phyloP scores from a whole-genome alignment of 306 rosid genomes.

The Gillenia trifoliata region DNA sequence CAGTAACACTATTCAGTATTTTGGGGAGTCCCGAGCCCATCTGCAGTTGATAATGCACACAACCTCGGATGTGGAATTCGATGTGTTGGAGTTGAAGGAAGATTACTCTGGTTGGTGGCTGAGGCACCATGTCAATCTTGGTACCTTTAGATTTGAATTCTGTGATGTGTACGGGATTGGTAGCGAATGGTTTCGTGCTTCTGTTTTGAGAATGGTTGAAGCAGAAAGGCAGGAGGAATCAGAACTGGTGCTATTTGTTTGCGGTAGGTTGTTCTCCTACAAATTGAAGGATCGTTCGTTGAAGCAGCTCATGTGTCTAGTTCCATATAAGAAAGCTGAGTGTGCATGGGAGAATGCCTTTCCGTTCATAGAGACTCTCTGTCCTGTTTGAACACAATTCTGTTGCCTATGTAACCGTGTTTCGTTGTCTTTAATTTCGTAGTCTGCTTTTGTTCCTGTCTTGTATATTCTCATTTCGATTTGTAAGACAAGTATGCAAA shows the following conservation, averaged over 20 bases:
- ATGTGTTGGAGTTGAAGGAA: constrained; percentile 7
- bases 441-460: not conserved
- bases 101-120: constrained; percentile 1
- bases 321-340: not conserved
- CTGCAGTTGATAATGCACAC: not conserved
- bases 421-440: no score
- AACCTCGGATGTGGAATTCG: not conserved
- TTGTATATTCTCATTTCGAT: not conserved
- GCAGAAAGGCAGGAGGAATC: not conserved
- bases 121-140: constrained; percentile 6
- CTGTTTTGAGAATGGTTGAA: not conserved
- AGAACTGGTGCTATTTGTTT: not conserved
- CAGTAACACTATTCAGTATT: not conserved
- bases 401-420: not conserved
- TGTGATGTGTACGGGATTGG: not conserved
- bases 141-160: not conserved
- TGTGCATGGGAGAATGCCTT: not conserved
- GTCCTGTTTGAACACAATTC: not conserved
- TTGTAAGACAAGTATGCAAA: no score
- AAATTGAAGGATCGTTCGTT: not conserved
- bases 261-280: not conserved
- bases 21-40: constrained; percentile 7
- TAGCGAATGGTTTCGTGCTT: not conserved
- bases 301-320: not conserved
- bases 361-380: not conserved